Base-by-base conservation (phyloP, 1,284 basidiomycete species). In the Ganoderma resinaceum region DNA sequence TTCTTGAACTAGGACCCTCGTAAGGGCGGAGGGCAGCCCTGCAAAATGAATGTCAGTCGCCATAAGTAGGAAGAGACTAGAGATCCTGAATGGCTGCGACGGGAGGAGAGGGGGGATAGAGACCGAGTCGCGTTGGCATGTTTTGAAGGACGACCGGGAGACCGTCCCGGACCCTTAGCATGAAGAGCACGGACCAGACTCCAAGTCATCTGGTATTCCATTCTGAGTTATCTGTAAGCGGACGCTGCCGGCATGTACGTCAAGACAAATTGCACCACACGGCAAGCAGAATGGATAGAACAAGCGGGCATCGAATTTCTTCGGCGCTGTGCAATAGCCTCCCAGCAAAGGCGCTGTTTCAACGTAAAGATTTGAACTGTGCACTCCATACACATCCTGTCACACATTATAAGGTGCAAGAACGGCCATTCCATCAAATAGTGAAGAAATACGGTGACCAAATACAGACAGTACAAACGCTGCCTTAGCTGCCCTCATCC, bases 401-500 rank as follows among this genome's bases (percentile, higher is more conserved):
- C n/a, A 16, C 37, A 12, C 37, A 60, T 26, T 6, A 33, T n/a
- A 35, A 38, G 20, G 57, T 23, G 35, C 38, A 60, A 60, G 23
- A 26, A 60, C 58, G 37, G 18, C 23, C 58, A 40, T 42, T n/a
- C 58, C n/a, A 40, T 40, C 23, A 18, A 60, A 40, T 60, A 60
- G 37, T 26, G 23, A 29, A 40, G 37, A 40, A 38, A 40, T 60
- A 35, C 33, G 23, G 23, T 58, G 31, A 29, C 33, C 57, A 55
- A 29, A 55, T 33, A 33, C 52, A 59, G 14, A 38, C 58, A 40
- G 23, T 38, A 60, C 37, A 29, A 52, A 57, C 31, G 63, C 63
- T 60, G 49, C 61, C 58, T 69, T 65, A 82, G 62, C 77, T 80
- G n/a, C 78, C 74, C 26, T 82, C 82, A 35, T 82, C 82, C 33